Evolutionary conservation across 2,329 filamentous ascomycete genomes (phyloP), one percentile per base, ranked within the genome.

Genomic region (Penicillium expansum): DNA sequence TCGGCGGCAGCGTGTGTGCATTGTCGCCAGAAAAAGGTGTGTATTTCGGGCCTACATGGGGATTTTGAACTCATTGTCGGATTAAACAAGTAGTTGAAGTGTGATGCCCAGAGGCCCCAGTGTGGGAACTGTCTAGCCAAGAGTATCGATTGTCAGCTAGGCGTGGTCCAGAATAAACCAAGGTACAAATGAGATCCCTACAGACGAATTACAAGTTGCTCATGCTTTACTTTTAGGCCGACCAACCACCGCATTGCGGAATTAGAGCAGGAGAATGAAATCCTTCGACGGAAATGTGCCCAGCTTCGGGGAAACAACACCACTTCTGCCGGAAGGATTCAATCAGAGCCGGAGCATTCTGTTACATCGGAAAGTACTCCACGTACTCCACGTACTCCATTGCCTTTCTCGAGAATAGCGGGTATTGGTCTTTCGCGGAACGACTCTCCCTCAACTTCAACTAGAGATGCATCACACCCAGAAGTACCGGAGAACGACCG

Each of bases 111-210:
- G 45, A 68, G 72, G 49, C 79, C 79, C 3, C 66, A 65, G 30
- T 82, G 80, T 57, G 71, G 73, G 32, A 81, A 79, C 61, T 82
- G 80, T 63, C 70, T 72, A 55, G 74, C 72, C 1, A 79, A 81
- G 58, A 76, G 72, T 7, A 74, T 76, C 48, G 74, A 75, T 16
- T 81, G 80, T 54, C 67, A 71, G 35, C 78, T 79, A 55, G 72
- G 76, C 41, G 70, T 73, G 11, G 66, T 73, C 47, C 64, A 66
- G 27, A 65, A 72, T 48, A 63, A 65, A 39, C 63, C 65, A 20
- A 66, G 66, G 64, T 65, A 48, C 10, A 32, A 48, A 44, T 37
- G 29, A 39, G 20, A 47, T 22, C 16, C 22, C 16, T 35, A 56
- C 45, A 18, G 24, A 48, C 22, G 7, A 14, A 22, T 14, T 16